Base-by-base conservation (phyloP, 176 grass and related monocot species). In the Alopecurus myosuroides region DNA sequence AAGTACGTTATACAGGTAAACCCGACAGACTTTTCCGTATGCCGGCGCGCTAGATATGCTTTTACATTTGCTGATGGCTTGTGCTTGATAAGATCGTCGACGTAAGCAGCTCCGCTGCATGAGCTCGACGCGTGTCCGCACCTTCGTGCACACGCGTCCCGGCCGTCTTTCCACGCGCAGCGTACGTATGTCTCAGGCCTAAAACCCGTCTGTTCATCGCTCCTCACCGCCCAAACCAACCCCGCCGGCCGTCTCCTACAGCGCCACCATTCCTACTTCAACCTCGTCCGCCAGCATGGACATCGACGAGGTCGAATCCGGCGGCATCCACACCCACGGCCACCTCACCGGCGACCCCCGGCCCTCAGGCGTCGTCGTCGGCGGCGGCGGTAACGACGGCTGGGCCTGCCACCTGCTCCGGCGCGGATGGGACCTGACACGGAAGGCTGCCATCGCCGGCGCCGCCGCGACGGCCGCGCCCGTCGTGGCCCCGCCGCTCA, bases 391-490 rank as follows among this genome's bases (percentile, higher is more conserved):
- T 9, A 34, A 22, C 17, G 73, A 15, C 2, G 29, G 61, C 61
- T 82, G 84, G 84, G 31, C n/a, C 3, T 20, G 41, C 70, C 25
- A 70, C 6, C 46, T 88, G 60, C 51, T 92, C 61, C 74, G 78
- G 3, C 41, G 82, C 34, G 88, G 85, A 15, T 85, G 78, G 68
- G 52, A 25, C 20, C 56, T 88, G 20, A 25, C 74, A 3, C 56
- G 34, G 75, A 90, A 76, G 86, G 79, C 68, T 3, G 88, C 73
- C n/a, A 28, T 90, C 31, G 72, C 49, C 1, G 66, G 77, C 28
- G 79, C 80, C 13, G 33, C 70, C 36, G 63, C 53, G 3, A 74
- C 66, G 25, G 76, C 70, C 4, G 77, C 70, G 6, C 88, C 77
- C 10, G 55, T 88, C 1, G 75, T 88, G 12, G 57, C 50, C 55